Evolutionary conservation across 441 rosid genomes (phyloP).

Genomic region (Eutrema salsugineum): DNA sequence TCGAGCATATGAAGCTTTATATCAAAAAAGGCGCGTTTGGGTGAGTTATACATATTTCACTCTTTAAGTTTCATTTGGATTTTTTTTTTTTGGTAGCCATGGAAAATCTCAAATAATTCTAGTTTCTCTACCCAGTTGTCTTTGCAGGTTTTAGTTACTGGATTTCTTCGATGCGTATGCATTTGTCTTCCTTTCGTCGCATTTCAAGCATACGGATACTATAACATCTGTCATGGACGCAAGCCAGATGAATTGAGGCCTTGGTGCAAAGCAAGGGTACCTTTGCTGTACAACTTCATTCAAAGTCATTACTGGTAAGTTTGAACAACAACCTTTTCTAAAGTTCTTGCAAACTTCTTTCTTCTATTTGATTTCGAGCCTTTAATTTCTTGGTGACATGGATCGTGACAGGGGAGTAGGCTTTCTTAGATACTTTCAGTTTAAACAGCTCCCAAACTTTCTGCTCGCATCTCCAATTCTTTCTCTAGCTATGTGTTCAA

Average conservation of each 20-base stretch:
- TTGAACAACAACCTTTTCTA: conserved; percentile 3
- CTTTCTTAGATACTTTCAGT: conserved; percentile 77
- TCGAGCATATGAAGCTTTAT: conserved; percentile 56
- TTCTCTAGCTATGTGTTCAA: conserved; percentile 64
- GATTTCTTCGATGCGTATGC: conserved; percentile 53
- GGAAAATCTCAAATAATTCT: not conserved
- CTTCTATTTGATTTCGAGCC: conserved; percentile 1
- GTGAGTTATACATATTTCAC: conserved; percentile 45
- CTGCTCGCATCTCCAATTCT: conserved; percentile 89
- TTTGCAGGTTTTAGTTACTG: conserved; percentile 51
- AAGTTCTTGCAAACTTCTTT: conserved; percentile 3
- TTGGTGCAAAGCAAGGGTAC: conserved; percentile 84
- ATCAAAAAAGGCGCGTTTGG: conserved; percentile 38
- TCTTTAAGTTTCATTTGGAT: not conserved
- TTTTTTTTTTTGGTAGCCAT: not conserved
- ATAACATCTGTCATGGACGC: conserved; percentile 60
- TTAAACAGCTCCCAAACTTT: conserved; percentile 90
- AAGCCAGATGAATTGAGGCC: conserved; percentile 56
- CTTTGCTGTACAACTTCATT: conserved; percentile 74
- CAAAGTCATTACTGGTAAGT: conserved; percentile 87
- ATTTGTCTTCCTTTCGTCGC: conserved; percentile 70
- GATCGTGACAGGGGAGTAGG: conserved; percentile 76
- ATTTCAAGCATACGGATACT: conserved; percentile 83
- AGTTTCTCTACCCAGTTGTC: conserved; percentile 48
- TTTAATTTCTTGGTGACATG: not conserved